These are phyloP conservation scores for Lepiota subincarnata DNA, from an alignment of 768 basidiomycete genomes.

Conservation along the genomic window DNA sequence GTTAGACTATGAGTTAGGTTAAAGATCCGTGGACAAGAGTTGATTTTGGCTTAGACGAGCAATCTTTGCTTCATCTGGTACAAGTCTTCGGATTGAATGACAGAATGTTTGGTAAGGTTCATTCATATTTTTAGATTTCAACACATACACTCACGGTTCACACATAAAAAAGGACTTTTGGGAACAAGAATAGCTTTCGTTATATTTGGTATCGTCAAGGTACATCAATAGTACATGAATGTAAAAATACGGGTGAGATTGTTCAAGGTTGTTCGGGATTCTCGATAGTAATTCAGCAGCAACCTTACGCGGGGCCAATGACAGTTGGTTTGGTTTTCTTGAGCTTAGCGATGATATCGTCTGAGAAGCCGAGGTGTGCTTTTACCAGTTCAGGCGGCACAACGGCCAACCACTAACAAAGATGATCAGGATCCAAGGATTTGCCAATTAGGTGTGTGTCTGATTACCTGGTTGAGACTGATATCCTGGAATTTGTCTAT, in stretches of 20 bases:
- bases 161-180: neutral
- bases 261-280: neutral
- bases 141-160: neutral
- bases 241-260: slow-evolving; percentile 1
- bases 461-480: slow-evolving; percentile 14
- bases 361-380: slow-evolving; percentile 35
- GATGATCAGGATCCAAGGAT: neutral
- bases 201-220: slow-evolving; percentile 6
- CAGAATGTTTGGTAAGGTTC: neutral
- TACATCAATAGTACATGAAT: neutral
- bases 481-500: slow-evolving; percentile 17
- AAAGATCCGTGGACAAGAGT: too few relatives aligned
- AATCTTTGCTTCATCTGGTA: too few relatives aligned
- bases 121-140: neutral
- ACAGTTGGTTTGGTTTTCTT: slow-evolving; percentile 36
- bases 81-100: too few relatives aligned
- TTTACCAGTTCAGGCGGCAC: slow-evolving; percentile 39
- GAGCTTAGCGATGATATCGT: slow-evolving; percentile 28
- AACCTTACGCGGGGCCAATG: slow-evolving; percentile 21
- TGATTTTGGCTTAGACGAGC: too few relatives aligned
- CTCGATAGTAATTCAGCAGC: neutral
- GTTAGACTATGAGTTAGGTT: too few relatives aligned
- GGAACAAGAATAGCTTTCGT: slow-evolving; percentile 5
- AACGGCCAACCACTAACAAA: slow-evolving; percentile 36
- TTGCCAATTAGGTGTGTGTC: neutral